These are phyloP conservation scores for Amorphotheca resinae DNA, from an alignment of 495 filamentous ascomycete genomes.

Conservation along the genomic window DNA sequence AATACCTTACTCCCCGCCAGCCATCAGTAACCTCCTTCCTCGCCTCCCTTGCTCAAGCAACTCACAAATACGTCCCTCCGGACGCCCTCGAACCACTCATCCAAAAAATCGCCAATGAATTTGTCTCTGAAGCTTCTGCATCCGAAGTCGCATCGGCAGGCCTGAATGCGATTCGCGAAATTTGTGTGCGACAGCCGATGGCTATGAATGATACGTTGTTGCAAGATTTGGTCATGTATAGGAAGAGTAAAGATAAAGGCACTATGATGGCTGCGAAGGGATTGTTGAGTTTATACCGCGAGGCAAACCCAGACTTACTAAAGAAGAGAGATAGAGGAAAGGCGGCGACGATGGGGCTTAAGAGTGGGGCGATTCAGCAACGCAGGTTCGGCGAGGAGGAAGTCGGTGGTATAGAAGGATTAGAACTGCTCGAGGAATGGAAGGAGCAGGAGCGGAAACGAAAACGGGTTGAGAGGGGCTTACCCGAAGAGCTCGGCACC, in stretches of 20 bases:
- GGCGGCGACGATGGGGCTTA: constrained; percentile 74
- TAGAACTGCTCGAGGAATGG: constrained; percentile 85
- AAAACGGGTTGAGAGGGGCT: constrained; percentile 53
- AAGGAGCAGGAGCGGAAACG: constrained; percentile 77
- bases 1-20: constrained; percentile 79
- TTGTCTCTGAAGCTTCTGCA: constrained; percentile 89
- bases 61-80: constrained; percentile 83
- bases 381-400: constrained; percentile 71
- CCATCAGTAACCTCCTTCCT: constrained; percentile 89
- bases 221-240: constrained; percentile 94
- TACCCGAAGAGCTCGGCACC: constrained; percentile 40
- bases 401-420: constrained; percentile 73
- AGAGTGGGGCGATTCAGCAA: constrained; percentile 53
- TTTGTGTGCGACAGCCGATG: constrained; percentile 81
- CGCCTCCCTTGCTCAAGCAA: constrained; percentile 81
- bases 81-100: constrained; percentile 86
- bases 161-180: constrained; percentile 87
- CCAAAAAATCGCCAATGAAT: constrained; percentile 95
- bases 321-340: constrained; percentile 86
- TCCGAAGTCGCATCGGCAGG: constrained; percentile 85
- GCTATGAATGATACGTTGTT: constrained; percentile 91
- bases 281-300: constrained; percentile 77
- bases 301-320: constrained; percentile 80
- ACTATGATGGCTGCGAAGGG: constrained; percentile 95
- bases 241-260: constrained; percentile 94